These are phyloP conservation scores for Alternaria sp. DNA, from an alignment of 2,329 filamentous ascomycete species.

Conservation along the genomic window DNA sequence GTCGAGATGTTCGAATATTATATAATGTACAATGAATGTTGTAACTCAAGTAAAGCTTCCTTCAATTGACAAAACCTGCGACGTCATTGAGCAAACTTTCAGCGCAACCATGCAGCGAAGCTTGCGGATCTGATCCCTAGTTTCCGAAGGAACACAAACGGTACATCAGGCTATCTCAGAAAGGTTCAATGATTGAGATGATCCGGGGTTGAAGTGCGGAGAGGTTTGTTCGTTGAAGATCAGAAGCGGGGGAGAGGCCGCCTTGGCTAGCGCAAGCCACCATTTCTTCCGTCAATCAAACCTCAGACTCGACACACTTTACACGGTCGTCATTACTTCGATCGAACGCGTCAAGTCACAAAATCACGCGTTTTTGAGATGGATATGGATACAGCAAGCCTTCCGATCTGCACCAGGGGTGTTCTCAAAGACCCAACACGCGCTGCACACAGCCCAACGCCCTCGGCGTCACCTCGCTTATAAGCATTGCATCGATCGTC, in stretches of 20 bases:
- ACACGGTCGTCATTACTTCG: not conserved
- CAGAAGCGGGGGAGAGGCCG: conserved; percentile 17
- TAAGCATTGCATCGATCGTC: conserved; percentile 11
- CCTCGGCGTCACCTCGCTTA: not conserved
- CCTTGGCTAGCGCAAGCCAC: conserved; percentile 29
- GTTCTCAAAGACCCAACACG: not conserved
- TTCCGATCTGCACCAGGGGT: not conserved
- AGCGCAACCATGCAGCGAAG: not conserved
- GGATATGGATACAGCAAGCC: not conserved
- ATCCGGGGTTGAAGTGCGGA: conserved; percentile 4
- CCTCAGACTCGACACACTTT: not conserved
- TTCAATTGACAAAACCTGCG: not conserved
- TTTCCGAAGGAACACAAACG: conserved; percentile 1
- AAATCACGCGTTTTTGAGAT: not conserved
- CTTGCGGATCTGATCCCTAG: conserved; percentile 17
- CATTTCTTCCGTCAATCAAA: conserved; percentile 42
- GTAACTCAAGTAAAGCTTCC: not conserved
- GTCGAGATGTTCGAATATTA: not conserved
- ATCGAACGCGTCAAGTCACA: not conserved
- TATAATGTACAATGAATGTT: not conserved
- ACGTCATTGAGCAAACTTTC: not conserved
- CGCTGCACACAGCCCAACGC: not conserved
- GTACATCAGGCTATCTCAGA: not conserved
- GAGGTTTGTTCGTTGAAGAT: conserved; percentile 9
- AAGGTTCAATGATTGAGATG: conserved; percentile 1